These are phyloP conservation scores for Warburgia ugandensis DNA, from an alignment of 164 flowering plant species.

Conservation along the genomic window DNA sequence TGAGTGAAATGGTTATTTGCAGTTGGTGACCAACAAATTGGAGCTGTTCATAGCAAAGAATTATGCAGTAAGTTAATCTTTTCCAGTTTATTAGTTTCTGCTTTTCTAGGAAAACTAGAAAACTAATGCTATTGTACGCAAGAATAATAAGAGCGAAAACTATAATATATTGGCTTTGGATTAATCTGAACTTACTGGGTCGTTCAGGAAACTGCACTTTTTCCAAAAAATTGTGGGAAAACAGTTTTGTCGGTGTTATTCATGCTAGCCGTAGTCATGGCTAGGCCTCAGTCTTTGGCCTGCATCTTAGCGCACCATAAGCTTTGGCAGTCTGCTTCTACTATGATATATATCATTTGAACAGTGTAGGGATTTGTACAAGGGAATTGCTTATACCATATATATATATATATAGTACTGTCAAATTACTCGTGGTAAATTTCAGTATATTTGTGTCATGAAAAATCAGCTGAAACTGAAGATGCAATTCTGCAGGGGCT, in stretches of 20 bases:
- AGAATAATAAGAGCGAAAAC: no score
- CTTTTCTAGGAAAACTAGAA: neutral
- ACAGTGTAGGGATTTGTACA: neutral
- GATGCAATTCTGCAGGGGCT: slow-evolving; percentile 48
- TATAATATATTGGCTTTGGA: no score
- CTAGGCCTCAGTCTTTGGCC: neutral
- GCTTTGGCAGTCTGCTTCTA: neutral
- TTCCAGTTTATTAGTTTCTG: neutral
- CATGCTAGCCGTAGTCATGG: no score
- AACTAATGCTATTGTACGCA: neutral
- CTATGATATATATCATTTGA: neutral
- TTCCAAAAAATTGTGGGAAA: no score
- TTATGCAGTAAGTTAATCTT: slow-evolving; percentile 64
- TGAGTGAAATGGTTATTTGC: neutral
- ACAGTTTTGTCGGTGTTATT: no score
- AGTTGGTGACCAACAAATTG: slow-evolving; percentile 65
- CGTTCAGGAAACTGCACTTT: no score
- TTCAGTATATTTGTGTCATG: neutral
- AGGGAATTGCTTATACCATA: neutral
- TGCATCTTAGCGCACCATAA: neutral
- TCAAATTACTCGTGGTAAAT: neutral
- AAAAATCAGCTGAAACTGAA: neutral
- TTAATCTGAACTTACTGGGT: no score
- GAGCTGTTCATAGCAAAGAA: slow-evolving; percentile 86
- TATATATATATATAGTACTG: neutral